Evolutionary conservation across 2,329 filamentous ascomycete species (phyloP), one percentile per base, ranked within the genome.

Genomic region (Karstenula rhodostoma): DNA sequence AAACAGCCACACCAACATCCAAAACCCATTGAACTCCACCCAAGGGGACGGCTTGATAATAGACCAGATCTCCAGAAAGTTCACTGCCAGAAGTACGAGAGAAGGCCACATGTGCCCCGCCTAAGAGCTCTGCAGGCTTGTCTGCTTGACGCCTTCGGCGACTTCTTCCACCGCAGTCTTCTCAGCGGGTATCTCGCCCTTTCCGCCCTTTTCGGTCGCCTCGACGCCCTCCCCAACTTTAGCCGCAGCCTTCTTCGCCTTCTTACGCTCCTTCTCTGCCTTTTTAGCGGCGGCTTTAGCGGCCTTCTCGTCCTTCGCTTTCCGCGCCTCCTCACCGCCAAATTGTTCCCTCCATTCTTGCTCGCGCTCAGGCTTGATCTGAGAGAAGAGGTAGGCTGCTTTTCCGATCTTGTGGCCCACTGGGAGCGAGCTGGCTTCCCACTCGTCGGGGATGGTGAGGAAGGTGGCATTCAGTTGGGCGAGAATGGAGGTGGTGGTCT

Each of bases 271-370:
- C 67, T 92, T 88, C 66, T 91, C 86, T 2, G 85, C 87, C 77
- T 89, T 87, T 56, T 86, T 81, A 2, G 82, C 83, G 0, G 81
- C 81, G 42, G 81, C 82, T 66, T 85, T 83, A 32, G 84, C 81
- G 46, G 87, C 89, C 72, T 90, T 90, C 67, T 91, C 89, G 71
- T 90, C 90, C 72, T 89, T 89, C 43, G 88, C 82, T 64, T 92
- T 88, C 68, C 89, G 83, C 37, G 85, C 84, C 71, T 89, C 87
- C 22, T 85, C 86, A 7, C 89, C 89, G 53, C 89, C 89, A 69
- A 89, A 97, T 67, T 86, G 85, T 64, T 90, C 87, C 60, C 90
- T 88, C 93, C 93, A 97, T 76, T 94, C 90, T 54, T 90, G 87
- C 49, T 91, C 88, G 82, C 94, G 94, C 77, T 91, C 89, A 10